Percentiles rank a stretch among this genome's conserved stretches.
Conservation (phyloP, 768 basidiomycete genomes). For the Saitozyma sp. region DNA sequence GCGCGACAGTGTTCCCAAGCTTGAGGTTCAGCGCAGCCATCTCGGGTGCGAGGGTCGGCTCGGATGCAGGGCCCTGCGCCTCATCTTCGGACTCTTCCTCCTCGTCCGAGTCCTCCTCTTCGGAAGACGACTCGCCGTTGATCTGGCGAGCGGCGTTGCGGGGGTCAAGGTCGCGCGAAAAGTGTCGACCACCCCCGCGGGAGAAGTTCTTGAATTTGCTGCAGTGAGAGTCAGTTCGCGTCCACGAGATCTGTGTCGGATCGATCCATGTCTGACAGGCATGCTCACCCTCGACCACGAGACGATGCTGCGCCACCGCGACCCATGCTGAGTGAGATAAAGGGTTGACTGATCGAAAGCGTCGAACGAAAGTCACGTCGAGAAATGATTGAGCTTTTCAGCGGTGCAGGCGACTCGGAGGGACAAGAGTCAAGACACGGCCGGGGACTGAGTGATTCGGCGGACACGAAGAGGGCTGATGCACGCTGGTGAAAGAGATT, state of each 20-base stretch:
- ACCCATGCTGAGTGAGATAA: constrained; percentile 25
- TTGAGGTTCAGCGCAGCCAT: constrained; percentile 45
- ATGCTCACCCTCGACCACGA: constrained; percentile 47
- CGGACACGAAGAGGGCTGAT: no score
- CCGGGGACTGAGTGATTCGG: no score
- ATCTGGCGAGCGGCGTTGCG: constrained; percentile 13
- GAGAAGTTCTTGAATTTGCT: constrained; percentile 76
- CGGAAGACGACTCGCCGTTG: constrained; percentile 34
- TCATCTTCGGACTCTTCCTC: constrained; percentile 54
- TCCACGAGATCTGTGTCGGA: background rate
- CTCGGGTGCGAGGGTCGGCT: constrained; percentile 45
- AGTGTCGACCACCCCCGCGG: constrained; percentile 83
- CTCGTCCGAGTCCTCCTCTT: constrained; percentile 28
- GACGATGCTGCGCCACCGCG: constrained; percentile 44
- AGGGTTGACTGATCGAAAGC: background rate
- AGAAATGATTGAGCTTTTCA: no score
- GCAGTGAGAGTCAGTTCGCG: no score
- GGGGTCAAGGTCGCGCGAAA: constrained; percentile 60
- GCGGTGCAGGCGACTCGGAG: no score
- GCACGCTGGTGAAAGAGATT: no score
- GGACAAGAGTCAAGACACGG: no score
- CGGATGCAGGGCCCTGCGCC: constrained; percentile 38
- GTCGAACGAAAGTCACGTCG: background rate
- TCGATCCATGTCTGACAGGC: background rate
- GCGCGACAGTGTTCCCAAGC: constrained; percentile 52